Evolutionary conservation across 2,329 filamentous ascomycete species (phyloP).

Genomic region (Rutstroemia sydowiana): DNA sequence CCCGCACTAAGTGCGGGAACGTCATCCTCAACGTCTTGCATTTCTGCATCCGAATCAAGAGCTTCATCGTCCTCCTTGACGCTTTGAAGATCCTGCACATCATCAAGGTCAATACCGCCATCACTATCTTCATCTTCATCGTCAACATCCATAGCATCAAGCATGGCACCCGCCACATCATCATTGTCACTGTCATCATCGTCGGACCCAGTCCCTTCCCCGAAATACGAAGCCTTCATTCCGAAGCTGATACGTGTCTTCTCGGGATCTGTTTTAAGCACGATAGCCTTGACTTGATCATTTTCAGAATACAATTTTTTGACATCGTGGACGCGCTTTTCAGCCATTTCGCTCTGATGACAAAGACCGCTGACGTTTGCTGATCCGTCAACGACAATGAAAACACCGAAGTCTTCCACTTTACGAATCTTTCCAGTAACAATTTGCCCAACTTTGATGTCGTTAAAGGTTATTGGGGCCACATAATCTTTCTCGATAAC

Average conservation of each 20-base stretch:
- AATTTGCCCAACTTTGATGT: slow-evolving; percentile 71
- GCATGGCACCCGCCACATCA: slow-evolving; percentile 37
- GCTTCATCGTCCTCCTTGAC: slow-evolving; percentile 23
- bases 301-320: slow-evolving; percentile 83
- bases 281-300: slow-evolving; percentile 85
- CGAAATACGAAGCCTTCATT: slow-evolving; percentile 87
- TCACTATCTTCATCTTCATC: slow-evolving; percentile 35
- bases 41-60: slow-evolving; percentile 29
- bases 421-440: slow-evolving; percentile 88
- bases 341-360: slow-evolving; percentile 86
- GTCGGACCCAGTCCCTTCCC: slow-evolving; percentile 46
- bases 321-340: slow-evolving; percentile 74
- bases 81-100: slow-evolving; percentile 37
- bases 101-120: slow-evolving; percentile 28
- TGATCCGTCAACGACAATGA: slow-evolving; percentile 83
- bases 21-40: slow-evolving; percentile 22
- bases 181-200: slow-evolving; percentile 41
- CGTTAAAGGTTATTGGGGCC: slow-evolving; percentile 64
- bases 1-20: slow-evolving; percentile 57
- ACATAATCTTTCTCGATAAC: slow-evolving; percentile 73
- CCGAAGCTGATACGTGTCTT: slow-evolving; percentile 81
- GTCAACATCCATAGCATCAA: slow-evolving; percentile 38
- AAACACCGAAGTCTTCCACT: slow-evolving; percentile 91
- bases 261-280: slow-evolving; percentile 68
- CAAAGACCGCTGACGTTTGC: slow-evolving; percentile 87